Conservation (phyloP, 2,329 filamentous ascomycete genomes). For the Didymosphaeria variabile region DNA sequence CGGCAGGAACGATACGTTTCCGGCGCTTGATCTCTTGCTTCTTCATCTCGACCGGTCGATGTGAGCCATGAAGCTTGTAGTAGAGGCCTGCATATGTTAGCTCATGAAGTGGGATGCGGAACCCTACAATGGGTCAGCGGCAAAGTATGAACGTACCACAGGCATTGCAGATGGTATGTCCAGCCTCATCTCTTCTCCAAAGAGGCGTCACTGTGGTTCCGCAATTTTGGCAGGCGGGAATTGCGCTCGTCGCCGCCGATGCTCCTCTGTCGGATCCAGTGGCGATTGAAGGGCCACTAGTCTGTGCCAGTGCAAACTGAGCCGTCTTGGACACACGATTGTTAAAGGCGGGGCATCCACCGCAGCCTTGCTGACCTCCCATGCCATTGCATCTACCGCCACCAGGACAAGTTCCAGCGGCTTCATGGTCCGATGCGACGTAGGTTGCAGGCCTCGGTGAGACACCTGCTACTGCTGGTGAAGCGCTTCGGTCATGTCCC, state of each 20-base stretch:
- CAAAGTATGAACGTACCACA: constrained; percentile 73
- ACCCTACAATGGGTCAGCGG: constrained; percentile 9
- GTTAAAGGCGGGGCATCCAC: constrained; percentile 96
- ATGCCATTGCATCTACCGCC: constrained; percentile 96
- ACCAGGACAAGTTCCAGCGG: constrained; percentile 90
- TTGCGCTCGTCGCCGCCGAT: constrained; percentile 59
- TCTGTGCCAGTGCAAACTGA: constrained; percentile 68
- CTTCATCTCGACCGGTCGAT: constrained; percentile 97
- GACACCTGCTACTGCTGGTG: constrained; percentile 49
- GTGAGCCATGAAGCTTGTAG: constrained; percentile 93
- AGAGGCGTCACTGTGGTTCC: constrained; percentile 95
- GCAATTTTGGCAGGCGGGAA: constrained; percentile 96
- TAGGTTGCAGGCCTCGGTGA: constrained; percentile 69
- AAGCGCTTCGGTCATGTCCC: constrained; percentile 50
- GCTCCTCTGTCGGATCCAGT: constrained; percentile 29
- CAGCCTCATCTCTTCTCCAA: constrained; percentile 92
- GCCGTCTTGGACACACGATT: constrained; percentile 92
- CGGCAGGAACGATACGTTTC: constrained; percentile 90
- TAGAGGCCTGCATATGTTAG: constrained; percentile 75
- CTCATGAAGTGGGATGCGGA: constrained; percentile 1
- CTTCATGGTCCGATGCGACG: constrained; percentile 77
- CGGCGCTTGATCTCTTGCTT: constrained; percentile 95
- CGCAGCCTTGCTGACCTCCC: constrained; percentile 92
- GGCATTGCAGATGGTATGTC: constrained; percentile 97
- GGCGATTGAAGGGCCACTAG: constrained; percentile 37